Conservation (phyloP, 2,329 filamentous ascomycete species). For the Epichloe gansuensis region DNA sequence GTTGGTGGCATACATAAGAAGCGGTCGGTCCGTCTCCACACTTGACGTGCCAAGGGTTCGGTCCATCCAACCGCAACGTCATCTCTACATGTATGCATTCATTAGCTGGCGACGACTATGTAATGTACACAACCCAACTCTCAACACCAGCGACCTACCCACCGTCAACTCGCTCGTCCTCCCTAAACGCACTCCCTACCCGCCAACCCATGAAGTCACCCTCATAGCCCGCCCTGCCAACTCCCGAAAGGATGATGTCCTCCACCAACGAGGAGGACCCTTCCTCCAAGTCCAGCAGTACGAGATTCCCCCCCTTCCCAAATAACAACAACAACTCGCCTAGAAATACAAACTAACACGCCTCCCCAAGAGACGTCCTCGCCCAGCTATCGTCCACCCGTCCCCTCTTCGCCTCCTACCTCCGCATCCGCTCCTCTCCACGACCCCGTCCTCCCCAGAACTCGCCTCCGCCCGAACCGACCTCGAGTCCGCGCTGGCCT, state of each 20-base stretch:
- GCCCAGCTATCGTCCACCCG: constrained; percentile 68
- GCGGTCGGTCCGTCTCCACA: too few relatives aligned
- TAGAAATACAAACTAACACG: neutral
- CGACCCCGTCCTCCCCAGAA: constrained; percentile 63
- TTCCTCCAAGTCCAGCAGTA: constrained; percentile 64
- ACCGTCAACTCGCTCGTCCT: too few relatives aligned
- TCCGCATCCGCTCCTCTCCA: constrained; percentile 86
- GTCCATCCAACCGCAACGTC: too few relatives aligned
- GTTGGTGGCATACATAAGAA: too few relatives aligned
- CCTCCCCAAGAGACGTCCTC: constrained; percentile 63
- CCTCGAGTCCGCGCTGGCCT: constrained; percentile 50
- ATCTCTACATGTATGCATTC: too few relatives aligned
- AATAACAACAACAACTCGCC: neutral
- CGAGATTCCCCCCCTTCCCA: constrained; percentile 13
- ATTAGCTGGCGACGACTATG: neutral
- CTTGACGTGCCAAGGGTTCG: too few relatives aligned
- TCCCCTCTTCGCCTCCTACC: constrained; percentile 84
- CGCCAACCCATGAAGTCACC: neutral
- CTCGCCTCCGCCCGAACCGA: constrained; percentile 67
- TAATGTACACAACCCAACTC: neutral
- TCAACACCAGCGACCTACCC: neutral
- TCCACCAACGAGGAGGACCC: constrained; percentile 54
- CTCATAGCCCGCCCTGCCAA: neutral
- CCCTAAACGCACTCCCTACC: neutral
- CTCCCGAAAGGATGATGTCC: constrained; percentile 46